Percentiles rank a stretch among this genome's conserved stretches.
Conservation (phyloP, 495 filamentous ascomycete species). For the Neurospora pannonica region DNA sequence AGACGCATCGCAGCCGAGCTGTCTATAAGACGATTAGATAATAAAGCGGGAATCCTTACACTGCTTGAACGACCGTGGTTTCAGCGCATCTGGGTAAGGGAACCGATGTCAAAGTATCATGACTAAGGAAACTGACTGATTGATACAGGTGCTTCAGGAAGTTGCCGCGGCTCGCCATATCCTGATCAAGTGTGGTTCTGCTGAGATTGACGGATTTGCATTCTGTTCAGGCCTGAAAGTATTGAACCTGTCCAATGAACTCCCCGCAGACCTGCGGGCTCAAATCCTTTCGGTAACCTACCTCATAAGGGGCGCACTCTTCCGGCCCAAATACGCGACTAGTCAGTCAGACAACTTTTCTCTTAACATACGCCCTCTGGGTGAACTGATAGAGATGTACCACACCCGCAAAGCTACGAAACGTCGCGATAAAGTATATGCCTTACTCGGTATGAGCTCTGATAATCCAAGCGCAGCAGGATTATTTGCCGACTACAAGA, state of each 20-base stretch:
- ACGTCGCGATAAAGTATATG: slow-evolving; percentile 27
- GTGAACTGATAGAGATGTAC: slow-evolving; percentile 28
- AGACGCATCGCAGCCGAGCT: neutral
- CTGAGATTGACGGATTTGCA: too few species aligned
- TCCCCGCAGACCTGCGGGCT: neutral
- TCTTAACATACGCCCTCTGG: slow-evolving; percentile 16
- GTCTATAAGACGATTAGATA: slow-evolving; percentile 4
- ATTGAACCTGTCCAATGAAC: neutral
- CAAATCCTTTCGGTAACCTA: slow-evolving; percentile 13
- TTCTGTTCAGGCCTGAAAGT: neutral
- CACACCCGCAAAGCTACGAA: slow-evolving; percentile 21
- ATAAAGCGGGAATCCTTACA: too few species aligned
- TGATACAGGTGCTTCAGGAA: too few species aligned
- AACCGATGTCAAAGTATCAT: too few species aligned
- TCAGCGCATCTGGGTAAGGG: too few species aligned
- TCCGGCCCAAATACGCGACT: slow-evolving; percentile 11
- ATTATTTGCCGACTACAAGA: too few species aligned
- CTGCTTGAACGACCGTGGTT: too few species aligned
- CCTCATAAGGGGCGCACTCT: slow-evolving; percentile 19
- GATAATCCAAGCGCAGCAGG: too few species aligned
- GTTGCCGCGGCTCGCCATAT: too few species aligned
- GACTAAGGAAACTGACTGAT: too few species aligned
- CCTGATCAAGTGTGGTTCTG: too few species aligned
- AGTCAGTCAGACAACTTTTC: slow-evolving; percentile 9
- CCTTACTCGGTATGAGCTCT: slow-evolving; percentile 21